A percentile compares a stretch with the other conserved stretches of the same genome.
phyloP scores from a whole-genome alignment of 129 eudicot genomes.

The Escallonia rubra region DNA sequence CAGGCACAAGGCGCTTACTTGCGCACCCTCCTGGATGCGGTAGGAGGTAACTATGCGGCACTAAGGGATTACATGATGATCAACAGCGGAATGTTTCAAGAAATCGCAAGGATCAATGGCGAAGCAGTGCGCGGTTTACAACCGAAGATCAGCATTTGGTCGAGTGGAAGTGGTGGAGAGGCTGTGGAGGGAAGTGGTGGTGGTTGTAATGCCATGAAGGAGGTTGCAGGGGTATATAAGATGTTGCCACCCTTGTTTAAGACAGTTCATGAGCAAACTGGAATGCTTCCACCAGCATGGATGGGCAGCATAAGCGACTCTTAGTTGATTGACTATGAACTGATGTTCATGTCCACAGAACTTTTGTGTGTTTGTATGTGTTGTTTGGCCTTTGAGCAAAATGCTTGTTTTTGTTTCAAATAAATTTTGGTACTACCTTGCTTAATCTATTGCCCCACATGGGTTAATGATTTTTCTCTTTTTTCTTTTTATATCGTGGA shows the following conservation, averaged over 20 bases:
- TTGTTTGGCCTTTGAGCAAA: too few relatives aligned
- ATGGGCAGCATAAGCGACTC: background rate
- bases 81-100: constrained; percentile 1
- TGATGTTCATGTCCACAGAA: too few relatives aligned
- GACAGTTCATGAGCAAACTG: constrained; percentile 4
- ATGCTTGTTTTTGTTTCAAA: too few relatives aligned
- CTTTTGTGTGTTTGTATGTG: too few relatives aligned
- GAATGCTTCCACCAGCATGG: background rate
- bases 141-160: constrained; percentile 6
- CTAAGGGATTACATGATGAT: constrained; percentile 6
- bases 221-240: background rate
- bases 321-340: too few relatives aligned
- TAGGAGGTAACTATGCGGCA: background rate
- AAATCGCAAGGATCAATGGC: background rate
- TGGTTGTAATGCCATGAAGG: background rate
- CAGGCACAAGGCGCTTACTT: background rate
- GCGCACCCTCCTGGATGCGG: background rate
- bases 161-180: background rate
- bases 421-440: too few relatives aligned
- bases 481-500: too few relatives aligned
- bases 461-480: too few relatives aligned
- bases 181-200: background rate
- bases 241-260: constrained; percentile 3
- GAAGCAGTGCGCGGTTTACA: background rate
- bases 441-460: too few relatives aligned